A percentile compares a stretch with the other conserved stretches of the same genome.
Evolutionary conservation across 164 flowering plant species (phyloP).

Genomic region (Vitis riparia): DNA sequence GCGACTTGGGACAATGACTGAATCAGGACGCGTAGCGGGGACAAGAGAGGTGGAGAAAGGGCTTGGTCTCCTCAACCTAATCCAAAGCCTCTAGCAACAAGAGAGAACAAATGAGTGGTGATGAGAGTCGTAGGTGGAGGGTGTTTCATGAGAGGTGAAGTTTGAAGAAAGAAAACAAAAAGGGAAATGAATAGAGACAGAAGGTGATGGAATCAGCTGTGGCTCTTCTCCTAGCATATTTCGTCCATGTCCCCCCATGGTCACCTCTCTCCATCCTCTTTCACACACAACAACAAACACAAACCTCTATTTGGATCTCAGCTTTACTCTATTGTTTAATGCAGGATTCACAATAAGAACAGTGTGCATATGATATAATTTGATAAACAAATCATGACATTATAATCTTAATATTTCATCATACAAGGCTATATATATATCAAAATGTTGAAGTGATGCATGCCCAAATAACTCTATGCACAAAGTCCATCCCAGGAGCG

Average conservation of each 20-base stretch:
- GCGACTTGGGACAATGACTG: background rate
- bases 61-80: background rate
- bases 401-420: too few species aligned
- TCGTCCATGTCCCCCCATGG: constrained; percentile 27
- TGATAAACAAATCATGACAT: too few species aligned
- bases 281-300: background rate
- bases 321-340: too few species aligned
- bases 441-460: too few species aligned
- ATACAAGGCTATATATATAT: too few species aligned
- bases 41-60: background rate
- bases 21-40: background rate
- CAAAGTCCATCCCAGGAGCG: too few species aligned
- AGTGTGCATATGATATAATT: too few species aligned
- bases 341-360: too few species aligned
- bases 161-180: background rate
- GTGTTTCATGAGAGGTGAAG: too few species aligned
- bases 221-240: constrained; percentile 20
- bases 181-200: constrained; percentile 1
- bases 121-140: too few species aligned
- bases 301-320: background rate
- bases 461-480: too few species aligned
- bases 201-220: constrained; percentile 9
- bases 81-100: background rate
- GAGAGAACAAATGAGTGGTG: background rate
- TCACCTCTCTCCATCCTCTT: background rate